A percentile compares a stretch with the other conserved stretches of the same genome.
These are phyloP conservation scores for Cryptococcus floricola DNA, from an alignment of 1,284 basidiomycete genomes.

Conservation along the genomic window DNA sequence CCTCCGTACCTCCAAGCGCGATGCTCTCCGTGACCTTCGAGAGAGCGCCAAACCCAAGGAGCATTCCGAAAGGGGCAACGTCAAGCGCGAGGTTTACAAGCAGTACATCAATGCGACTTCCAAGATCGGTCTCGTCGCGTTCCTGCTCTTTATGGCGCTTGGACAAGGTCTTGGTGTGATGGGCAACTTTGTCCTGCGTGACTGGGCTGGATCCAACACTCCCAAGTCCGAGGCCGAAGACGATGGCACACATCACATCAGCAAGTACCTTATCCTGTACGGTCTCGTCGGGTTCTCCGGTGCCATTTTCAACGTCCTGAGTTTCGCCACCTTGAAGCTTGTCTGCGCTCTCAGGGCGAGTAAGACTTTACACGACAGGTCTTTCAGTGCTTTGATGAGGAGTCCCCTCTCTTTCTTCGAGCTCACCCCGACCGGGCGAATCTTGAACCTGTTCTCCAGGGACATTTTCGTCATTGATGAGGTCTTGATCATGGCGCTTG, in stretches of 20 bases:
- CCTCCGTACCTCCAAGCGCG: constrained; percentile 43
- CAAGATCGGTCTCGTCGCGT: constrained; percentile 63
- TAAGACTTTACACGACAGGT: constrained; percentile 65
- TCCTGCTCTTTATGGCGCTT: constrained; percentile 59
- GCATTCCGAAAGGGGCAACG: constrained; percentile 74
- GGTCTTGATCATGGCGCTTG: constrained; percentile 67
- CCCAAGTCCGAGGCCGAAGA: constrained; percentile 22
- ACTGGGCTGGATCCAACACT: constrained; percentile 76
- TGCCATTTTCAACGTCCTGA: constrained; percentile 56
- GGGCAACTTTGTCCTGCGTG: constrained; percentile 67
- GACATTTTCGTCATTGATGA: constrained; percentile 90
- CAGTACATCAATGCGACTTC: constrained; percentile 78
- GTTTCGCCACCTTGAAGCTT: constrained; percentile 69
- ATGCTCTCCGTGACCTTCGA: constrained; percentile 47
- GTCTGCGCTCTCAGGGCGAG: constrained; percentile 73
- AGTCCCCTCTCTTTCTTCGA: constrained; percentile 87
- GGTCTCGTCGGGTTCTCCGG: constrained; percentile 54
- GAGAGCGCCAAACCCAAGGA: constrained; percentile 60
- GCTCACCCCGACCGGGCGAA: constrained; percentile 66
- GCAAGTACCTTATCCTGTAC: constrained; percentile 48
- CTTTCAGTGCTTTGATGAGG: constrained; percentile 63
- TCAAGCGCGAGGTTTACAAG: constrained; percentile 72
- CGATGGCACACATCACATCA: constrained; percentile 56
- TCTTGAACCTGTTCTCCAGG: constrained; percentile 70
- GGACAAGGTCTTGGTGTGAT: constrained; percentile 51